These are phyloP conservation scores for Aspergillus fischeri DNA, from an alignment of 2,329 filamentous ascomycete genomes.

Conservation along the genomic window DNA sequence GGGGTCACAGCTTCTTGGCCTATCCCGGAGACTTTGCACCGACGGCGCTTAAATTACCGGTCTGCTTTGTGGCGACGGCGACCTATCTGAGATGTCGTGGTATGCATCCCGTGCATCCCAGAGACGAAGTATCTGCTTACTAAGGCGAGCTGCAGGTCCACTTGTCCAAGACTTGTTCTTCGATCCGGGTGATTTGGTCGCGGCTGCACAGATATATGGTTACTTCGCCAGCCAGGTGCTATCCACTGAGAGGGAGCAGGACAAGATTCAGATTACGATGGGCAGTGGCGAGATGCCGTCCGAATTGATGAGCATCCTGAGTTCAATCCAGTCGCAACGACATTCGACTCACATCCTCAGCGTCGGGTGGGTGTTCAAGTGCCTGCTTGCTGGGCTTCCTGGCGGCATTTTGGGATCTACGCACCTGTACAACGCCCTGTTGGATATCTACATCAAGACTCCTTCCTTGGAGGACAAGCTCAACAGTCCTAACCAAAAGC, in stretches of 20 bases:
- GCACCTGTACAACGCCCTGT: conserved; percentile 29
- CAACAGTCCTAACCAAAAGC: background rate
- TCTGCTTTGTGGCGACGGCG: conserved; percentile 41
- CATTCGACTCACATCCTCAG: conserved; percentile 24
- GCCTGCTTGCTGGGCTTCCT: conserved; percentile 34
- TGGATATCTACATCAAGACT: conserved; percentile 23
- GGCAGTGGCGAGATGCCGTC: conserved; percentile 30
- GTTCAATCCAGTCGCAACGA: conserved; percentile 10
- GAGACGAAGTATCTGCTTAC: background rate
- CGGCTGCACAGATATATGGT: conserved; percentile 35
- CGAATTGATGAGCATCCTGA: conserved; percentile 14
- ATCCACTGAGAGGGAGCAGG: conserved; percentile 30
- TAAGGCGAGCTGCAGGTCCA: conserved; percentile 18
- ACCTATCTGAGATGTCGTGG: conserved; percentile 35
- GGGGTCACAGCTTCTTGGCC: conserved; percentile 38
- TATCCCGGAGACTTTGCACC: conserved; percentile 37
- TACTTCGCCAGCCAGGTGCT: conserved; percentile 39
- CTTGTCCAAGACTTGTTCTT: conserved; percentile 31
- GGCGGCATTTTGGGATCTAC: conserved; percentile 37
- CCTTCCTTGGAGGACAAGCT: conserved; percentile 12
- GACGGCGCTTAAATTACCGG: conserved; percentile 36
- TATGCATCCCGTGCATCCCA: conserved; percentile 15
- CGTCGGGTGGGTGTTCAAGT: conserved; percentile 33
- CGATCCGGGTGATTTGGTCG: conserved; percentile 31
- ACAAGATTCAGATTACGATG: conserved; percentile 32